Percentiles rank a stretch among this genome's conserved stretches.
Evolutionary conservation across 1,284 basidiomycete genomes (phyloP).

Genomic region (Ganoderma sinense): DNA sequence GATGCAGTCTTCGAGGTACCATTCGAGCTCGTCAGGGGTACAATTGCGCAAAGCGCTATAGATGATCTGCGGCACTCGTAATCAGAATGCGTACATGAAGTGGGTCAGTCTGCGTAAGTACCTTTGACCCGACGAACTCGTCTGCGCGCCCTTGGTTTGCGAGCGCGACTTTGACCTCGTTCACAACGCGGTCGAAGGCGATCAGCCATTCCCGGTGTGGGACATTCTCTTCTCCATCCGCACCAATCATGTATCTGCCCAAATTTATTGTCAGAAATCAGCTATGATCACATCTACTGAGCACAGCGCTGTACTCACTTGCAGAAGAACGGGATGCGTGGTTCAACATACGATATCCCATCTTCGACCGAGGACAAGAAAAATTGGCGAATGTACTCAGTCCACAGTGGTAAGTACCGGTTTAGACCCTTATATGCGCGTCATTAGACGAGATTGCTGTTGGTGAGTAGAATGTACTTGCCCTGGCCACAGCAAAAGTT

Average conservation of each 20-base stretch:
- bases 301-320: background rate
- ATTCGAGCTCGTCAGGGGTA: conserved; percentile 63
- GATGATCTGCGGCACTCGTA: conserved; percentile 55
- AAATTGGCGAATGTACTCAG: conserved; percentile 67
- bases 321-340: conserved; percentile 65
- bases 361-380: conserved; percentile 70
- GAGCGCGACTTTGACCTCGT: conserved; percentile 63
- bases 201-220: conserved; percentile 68
- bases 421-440: conserved; percentile 53
- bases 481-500: conserved; percentile 46
- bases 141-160: conserved; percentile 57
- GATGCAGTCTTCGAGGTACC: conserved; percentile 79
- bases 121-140: conserved; percentile 69
- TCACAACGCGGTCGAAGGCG: conserved; percentile 61
- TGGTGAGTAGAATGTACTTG: background rate
- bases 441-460: background rate
- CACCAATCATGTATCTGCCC: conserved; percentile 55
- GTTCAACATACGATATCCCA: conserved; percentile 79
- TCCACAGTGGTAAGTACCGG: conserved; percentile 62
- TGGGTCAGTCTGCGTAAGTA: background rate
- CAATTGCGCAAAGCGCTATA: conserved; percentile 72
- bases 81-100: background rate
- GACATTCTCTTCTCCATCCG: conserved; percentile 62
- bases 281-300: conserved; percentile 13
- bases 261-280: background rate